A percentile compares a stretch with the other conserved stretches of the same genome.
Evolutionary conservation across 164 flowering plant species (phyloP).

Genomic region (Kalanchoe fedtschenkoi): DNA sequence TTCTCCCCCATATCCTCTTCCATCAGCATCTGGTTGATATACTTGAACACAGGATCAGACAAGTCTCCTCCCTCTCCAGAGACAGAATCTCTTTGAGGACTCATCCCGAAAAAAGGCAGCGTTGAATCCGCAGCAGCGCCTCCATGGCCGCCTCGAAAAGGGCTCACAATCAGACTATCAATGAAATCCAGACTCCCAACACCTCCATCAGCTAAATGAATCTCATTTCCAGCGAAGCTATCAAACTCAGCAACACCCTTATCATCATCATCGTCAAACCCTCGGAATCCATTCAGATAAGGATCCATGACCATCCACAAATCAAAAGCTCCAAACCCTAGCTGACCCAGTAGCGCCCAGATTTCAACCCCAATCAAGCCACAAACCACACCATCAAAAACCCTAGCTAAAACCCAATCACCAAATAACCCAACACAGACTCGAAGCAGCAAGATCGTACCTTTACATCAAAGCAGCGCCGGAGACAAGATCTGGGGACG

Average conservation of each 20-base stretch:
- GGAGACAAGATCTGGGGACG: no score
- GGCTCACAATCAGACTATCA: not conserved
- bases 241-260: conserved; percentile 13
- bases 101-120: conserved; percentile 2
- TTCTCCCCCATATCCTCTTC: conserved; percentile 43
- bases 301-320: conserved; percentile 16
- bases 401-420: no score
- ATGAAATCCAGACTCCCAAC: conserved; percentile 4
- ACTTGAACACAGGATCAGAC: conserved; percentile 31
- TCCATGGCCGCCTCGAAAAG: not conserved
- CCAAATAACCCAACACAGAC: no score
- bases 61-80: conserved; percentile 20
- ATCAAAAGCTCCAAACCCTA: not conserved
- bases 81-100: conserved; percentile 11
- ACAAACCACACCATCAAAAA: no score
- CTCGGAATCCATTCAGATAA: conserved; percentile 9
- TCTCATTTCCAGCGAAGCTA: not conserved
- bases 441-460: no score
- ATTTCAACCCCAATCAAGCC: no score
- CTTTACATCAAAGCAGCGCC: no score
- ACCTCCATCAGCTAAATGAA: no score
- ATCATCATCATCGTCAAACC: no score
- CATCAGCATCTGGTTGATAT: conserved; percentile 39
- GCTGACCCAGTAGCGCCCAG: not conserved
- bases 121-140: not conserved